Base-by-base conservation (phyloP, 805 yeast species). In the Candida jianshihensis region DNA sequence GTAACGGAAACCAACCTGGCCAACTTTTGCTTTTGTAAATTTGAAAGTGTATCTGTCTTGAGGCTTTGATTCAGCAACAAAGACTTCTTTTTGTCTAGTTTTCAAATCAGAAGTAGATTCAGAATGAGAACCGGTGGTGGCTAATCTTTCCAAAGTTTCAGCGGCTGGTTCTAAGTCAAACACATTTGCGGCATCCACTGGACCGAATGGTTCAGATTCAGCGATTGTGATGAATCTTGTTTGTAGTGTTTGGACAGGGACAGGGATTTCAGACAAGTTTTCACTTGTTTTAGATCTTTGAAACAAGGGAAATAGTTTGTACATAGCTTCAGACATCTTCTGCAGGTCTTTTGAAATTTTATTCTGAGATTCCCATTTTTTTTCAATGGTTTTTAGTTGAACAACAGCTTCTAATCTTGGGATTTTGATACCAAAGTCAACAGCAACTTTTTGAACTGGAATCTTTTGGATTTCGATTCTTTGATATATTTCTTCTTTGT, bases 131-230 rank as follows among this genome's bases (percentile, higher is more conserved):
- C 77, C 77, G 31, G 71, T 64, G 47, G 75, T 52, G 11, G 85
- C 70, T 43, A 89, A 70, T 57, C 75, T 76, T 49, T 78, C 75
- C 48, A 89, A 69, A 3, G 92, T 83, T 26, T 70, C 76, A 33
- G 77, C 73, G 20, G 97, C 97, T n/a, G 96, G 95, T 57, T 85
- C 89, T 45, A 90, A 69, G 30, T 73, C 88, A 44, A 86, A 75
- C 27, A 82, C 73, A 39, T 77, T 67, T 34, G 98, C 96, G 12
- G 98, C 97, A 55, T 92, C 97, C 6, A 88, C 71, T 5, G 97
- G 95, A 6, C 96, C 96, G 57, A 90, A 89, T 9, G 96, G 95
- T 64, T 88, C 95, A 19, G 88, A 79, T 63, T 90, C 98, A 9
- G 96, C 90, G 57, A 90, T 80, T 11, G 95, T 82, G 55, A 86